Evolutionary conservation across 140 eudicot genomes (phyloP).

Genomic region (Flaveria floridana): DNA sequence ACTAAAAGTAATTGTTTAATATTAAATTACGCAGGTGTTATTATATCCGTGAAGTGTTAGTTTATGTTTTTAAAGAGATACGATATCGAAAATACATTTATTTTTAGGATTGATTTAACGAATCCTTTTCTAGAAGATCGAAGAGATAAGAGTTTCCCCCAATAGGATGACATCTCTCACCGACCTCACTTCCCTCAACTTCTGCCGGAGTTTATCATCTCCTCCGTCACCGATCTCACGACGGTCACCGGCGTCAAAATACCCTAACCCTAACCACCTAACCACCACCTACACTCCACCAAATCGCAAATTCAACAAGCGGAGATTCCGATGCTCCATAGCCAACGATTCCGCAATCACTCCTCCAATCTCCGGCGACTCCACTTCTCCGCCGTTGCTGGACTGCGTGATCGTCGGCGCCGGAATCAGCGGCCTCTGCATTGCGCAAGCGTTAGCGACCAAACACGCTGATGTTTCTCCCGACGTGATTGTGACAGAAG

Average conservation of each 20-base stretch:
- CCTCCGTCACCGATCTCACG: slow-evolving; percentile 23
- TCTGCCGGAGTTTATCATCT: slow-evolving; percentile 15
- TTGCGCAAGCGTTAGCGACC: slow-evolving; percentile 74
- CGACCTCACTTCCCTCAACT: slow-evolving; percentile 18
- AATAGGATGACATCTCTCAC: slow-evolving; percentile 34
- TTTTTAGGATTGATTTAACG: not conserved
- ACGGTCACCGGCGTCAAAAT: not conserved
- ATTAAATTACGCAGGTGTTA: no score
- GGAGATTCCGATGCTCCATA: slow-evolving; percentile 36
- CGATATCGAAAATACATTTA: no score
- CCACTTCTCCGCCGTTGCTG: slow-evolving; percentile 28
- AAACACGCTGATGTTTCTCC: slow-evolving; percentile 42
- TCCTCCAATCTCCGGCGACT: slow-evolving; percentile 31
- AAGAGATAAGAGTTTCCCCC: slow-evolving; percentile 15
- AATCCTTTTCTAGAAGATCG: not conserved
- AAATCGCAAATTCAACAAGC: not conserved
- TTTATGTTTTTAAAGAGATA: no score
- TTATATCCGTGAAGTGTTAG: no score
- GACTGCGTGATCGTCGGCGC: slow-evolving; percentile 85
- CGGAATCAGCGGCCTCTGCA: slow-evolving; percentile 87
- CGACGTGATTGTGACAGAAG: slow-evolving; percentile 72
- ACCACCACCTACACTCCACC: not conserved
- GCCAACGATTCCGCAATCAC: slow-evolving; percentile 42
- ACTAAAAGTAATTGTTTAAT: no score
- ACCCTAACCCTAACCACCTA: slow-evolving; percentile 7